Conservation (phyloP, 441 rosid genomes). For the Raphanus hybrid region DNA sequence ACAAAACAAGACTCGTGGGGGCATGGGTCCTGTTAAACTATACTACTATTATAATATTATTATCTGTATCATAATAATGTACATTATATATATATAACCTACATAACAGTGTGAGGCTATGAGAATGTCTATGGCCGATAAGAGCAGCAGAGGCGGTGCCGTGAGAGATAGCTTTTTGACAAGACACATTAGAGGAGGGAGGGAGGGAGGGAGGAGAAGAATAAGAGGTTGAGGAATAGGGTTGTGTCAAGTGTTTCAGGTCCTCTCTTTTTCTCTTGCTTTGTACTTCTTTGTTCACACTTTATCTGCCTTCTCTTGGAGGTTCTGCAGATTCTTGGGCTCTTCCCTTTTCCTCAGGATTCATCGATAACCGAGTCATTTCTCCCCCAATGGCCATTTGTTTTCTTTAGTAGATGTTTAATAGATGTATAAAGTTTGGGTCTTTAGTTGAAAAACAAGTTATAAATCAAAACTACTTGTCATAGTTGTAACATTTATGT, state of each 20-base stretch:
- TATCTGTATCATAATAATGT: background rate
- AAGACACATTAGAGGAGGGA: slow-evolving; percentile 54
- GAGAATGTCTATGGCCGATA: slow-evolving; percentile 42
- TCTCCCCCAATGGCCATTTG: slow-evolving; percentile 34
- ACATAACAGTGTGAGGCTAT: slow-evolving; percentile 21
- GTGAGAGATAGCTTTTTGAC: slow-evolving; percentile 43
- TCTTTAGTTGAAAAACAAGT: slow-evolving; percentile 23
- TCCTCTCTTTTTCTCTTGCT: slow-evolving; percentile 13
- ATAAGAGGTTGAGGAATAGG: slow-evolving; percentile 33
- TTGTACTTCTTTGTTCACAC: slow-evolving; percentile 17
- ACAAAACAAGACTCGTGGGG: slow-evolving; percentile 51
- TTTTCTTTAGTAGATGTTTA: background rate
- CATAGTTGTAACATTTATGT: background rate
- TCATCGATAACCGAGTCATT: slow-evolving; percentile 39
- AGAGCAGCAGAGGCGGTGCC: slow-evolving; percentile 36
- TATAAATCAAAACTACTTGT: slow-evolving; percentile 11
- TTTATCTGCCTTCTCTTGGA: slow-evolving; percentile 17
- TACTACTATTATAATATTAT: background rate
- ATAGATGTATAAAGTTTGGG: background rate
- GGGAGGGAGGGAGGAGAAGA: background rate
- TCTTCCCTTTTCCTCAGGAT: slow-evolving; percentile 25
- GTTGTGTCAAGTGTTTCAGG: slow-evolving; percentile 41
- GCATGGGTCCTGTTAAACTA: slow-evolving; percentile 2
- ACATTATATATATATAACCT: slow-evolving; percentile 7
- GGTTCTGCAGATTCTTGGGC: slow-evolving; percentile 40